Percentiles rank a stretch among this genome's conserved stretches.
These are phyloP conservation scores for Panicum hallii DNA, from an alignment of 202 grass and related monocot genomes.

Conservation along the genomic window DNA sequence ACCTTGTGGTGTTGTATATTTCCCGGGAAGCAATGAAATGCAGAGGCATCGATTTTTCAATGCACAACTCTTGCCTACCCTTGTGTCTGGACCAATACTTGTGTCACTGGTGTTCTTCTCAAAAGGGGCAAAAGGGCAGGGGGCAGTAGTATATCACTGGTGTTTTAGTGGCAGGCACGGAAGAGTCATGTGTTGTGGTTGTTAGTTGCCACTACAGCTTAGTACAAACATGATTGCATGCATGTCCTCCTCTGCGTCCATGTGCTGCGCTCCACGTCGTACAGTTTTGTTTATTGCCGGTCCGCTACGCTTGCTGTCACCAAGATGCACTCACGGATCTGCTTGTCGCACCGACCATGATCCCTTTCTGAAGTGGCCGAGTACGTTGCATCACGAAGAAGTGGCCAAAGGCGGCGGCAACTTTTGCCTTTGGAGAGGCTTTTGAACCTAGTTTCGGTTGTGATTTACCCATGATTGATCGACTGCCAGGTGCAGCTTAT, in stretches of 20 bases:
- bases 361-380: neutral
- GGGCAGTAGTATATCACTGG: neutral
- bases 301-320: neutral
- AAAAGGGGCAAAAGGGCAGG: neutral
- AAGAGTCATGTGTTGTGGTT: neutral
- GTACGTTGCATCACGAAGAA: conserved; percentile 12
- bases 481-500: neutral
- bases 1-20: conserved; percentile 45
- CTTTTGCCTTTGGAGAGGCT: neutral
- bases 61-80: neutral
- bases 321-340: conserved; percentile 36
- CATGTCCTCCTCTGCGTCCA: conserved; percentile 44
- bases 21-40: conserved; percentile 44
- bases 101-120: neutral
- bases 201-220: neutral
- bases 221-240: conserved; percentile 20
- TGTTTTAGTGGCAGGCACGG: conserved; percentile 47
- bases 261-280: conserved; percentile 47
- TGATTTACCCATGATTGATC: neutral
- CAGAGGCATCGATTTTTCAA: neutral
- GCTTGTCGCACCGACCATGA: neutral
- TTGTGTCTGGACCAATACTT: neutral
- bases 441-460: neutral
- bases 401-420: neutral
- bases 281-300: conserved; percentile 40